phyloP scores from a whole-genome alignment of 73 alveolate genomes.

The Paramecium biaurelia region DNA sequence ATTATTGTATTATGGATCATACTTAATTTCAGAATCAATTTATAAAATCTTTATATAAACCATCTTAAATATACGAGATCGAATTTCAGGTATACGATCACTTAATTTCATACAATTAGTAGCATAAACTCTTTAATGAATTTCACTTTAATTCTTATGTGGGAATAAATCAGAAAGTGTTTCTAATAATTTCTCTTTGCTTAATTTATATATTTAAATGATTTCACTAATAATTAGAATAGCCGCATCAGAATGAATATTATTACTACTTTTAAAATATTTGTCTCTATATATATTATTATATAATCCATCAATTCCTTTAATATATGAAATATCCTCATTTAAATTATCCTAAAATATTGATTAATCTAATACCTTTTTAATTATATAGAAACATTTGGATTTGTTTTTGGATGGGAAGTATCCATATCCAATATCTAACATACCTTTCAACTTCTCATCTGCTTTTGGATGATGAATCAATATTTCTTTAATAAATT shows the following conservation, averaged over 20 bases:
- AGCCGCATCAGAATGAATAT: background rate
- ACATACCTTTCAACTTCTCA: background rate
- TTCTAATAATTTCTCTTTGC: background rate
- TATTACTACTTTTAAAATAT: background rate
- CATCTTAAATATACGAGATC: background rate
- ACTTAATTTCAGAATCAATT: slow-evolving; percentile 31
- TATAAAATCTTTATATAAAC: background rate
- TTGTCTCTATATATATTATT: background rate
- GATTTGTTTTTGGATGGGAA: slow-evolving; percentile 4
- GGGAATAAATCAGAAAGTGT: background rate
- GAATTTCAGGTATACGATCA: slow-evolving; percentile 4
- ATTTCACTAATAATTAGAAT: background rate
- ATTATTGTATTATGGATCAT: background rate
- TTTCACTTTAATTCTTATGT: slow-evolving; percentile 26
- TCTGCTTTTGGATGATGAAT: background rate
- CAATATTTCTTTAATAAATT: slow-evolving; percentile 24
- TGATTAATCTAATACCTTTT: background rate
- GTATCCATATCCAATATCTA: slow-evolving; percentile 46
- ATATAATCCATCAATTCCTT: slow-evolving; percentile 35
- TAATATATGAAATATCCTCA: slow-evolving; percentile 22
- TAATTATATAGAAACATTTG: slow-evolving; percentile 8
- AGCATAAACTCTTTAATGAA: background rate
- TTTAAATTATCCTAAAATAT: background rate
- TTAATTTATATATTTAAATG: background rate
- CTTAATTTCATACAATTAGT: background rate